Evolutionary conservation across 2,329 filamentous ascomycete genomes (phyloP), one percentile per base, ranked within the genome.

Genomic region (Claviceps arundinis): DNA sequence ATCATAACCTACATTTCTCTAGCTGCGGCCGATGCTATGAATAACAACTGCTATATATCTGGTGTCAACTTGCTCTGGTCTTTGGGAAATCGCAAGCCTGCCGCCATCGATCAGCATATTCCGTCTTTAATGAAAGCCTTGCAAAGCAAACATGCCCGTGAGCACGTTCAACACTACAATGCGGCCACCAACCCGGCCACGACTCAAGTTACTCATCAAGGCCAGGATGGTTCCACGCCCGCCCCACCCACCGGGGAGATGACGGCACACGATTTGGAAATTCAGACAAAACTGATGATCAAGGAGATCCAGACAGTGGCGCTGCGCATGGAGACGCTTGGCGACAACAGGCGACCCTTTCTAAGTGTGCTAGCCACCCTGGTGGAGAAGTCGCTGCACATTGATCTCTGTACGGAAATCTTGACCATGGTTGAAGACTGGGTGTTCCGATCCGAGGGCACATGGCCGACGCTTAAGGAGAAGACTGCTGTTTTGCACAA

Each of bases 401-500:
- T 85, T 53, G 78, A 81, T 19, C 77, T 99, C 7, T 97, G 93
- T 67, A 85, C 88, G 62, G 95, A 95, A 70, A 90, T 98, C 51
- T 73, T 99, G 30, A 82, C 85, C 49, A 91, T 98, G 80, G 91
- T 96, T 4, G 91, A 97, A 65, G 80, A 77, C 37, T 99, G 94
- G 94, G 87, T 98, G 5, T 98, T 99, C 73, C 81, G 89, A 58
- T 93, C 89, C 0, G 90, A 89, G 54, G 93, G 95, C 57, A 93
- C 89, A 2, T 96, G 93, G 77, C 93, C 93, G 0, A 98, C 93
- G 0, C 76, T 98, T 1, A 99, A 99, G 67, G 94, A 98, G 69
- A 98, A 98, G 73, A 97, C 91, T 0, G 94, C 94, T 1, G 93
- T 99, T 1, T 72, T 99, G n/a, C 90, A 95, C 61, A 99, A 98